Percentiles rank a stretch among this genome's conserved stretches.
Conservation (phyloP, 2,329 filamentous ascomycete species). For the Neopestalotiopsis clavispora region DNA sequence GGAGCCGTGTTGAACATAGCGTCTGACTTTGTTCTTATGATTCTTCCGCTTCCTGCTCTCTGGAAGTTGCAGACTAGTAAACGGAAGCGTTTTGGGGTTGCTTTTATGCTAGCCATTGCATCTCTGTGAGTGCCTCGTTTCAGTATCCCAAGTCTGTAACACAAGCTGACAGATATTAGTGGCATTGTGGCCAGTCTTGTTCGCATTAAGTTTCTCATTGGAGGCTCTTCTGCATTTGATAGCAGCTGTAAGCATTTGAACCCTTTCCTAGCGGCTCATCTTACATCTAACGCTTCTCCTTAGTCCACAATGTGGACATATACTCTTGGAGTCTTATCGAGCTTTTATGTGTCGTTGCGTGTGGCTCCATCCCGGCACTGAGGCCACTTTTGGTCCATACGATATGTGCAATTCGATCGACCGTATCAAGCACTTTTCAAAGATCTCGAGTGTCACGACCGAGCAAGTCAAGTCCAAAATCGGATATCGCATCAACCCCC, state of each 20-base stretch:
- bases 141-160: background rate
- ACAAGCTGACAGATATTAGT: background rate
- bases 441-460: background rate
- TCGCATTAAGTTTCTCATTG: slow-evolving; percentile 7
- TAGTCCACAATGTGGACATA: slow-evolving; percentile 10
- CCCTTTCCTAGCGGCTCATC: too few relatives aligned
- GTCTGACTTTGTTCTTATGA: slow-evolving; percentile 9
- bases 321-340: slow-evolving; percentile 14
- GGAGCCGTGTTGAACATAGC: slow-evolving; percentile 11
- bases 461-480: background rate
- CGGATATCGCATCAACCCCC: background rate
- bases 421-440: slow-evolving; percentile 6
- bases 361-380: slow-evolving; percentile 2
- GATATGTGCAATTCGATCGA: background rate
- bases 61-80: slow-evolving; percentile 10
- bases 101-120: slow-evolving; percentile 8
- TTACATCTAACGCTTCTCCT: background rate
- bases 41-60: slow-evolving; percentile 11
- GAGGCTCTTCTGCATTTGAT: slow-evolving; percentile 6
- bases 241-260: slow-evolving; percentile 5
- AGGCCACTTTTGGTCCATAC: slow-evolving; percentile 1
- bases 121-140: slow-evolving; percentile 9
- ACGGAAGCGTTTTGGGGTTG: slow-evolving; percentile 4
- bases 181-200: slow-evolving; percentile 13
- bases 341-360: slow-evolving; percentile 11